Evolutionary conservation across 306 rosid species (phyloP), one percentile per base, ranked within the genome.

Genomic region (Astragalus glycyphyllos): DNA sequence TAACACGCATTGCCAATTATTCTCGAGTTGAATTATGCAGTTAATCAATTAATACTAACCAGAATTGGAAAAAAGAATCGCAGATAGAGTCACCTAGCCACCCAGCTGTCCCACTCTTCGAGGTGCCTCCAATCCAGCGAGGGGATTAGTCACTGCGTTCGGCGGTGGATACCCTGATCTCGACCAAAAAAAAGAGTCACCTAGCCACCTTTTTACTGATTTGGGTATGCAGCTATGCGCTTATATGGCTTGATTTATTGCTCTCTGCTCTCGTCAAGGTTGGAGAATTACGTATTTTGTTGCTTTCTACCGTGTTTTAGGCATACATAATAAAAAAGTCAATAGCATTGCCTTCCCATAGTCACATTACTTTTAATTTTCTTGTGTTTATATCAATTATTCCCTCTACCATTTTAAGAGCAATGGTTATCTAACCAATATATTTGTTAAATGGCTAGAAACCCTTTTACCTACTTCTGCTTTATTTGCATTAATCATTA

Each of bases 371-470:
- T 58, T 16, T 65, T 63, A 35, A 32, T 5, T 65, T 59, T 35
- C 48, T 50, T 29, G 51, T 42, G 54, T 72, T 69, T 51, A 37
- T 42, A 48, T 51, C 54, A 71, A 71, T 75, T 76, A 74, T 75
- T 76, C 54, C 69, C 58, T 34, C 29, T 54, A 66, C 63, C 82
- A 72, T 76, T 65, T 13, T 60, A 15, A 49, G 73, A 62, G 16
- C 14, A 47, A 69, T 44, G 49, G 20, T 65, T 77, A 70, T 75
- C 37, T 64, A 49, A 53, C 64, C 68, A 66, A 45, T 51, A 45
- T 51, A 32, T 61, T 58, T 54, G 41, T 72, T 66, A 54, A 77
- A 73, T 73, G 74, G 42, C 85, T 62, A 56, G 67, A 73, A 77
- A 68, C 51, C 59, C 63, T 46, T 20, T 56, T 26, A 54, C 61